Evolutionary conservation across 805 yeast genomes (phyloP), one percentile per base, ranked within the genome.

Genomic region (Ogataea ramenticola): DNA sequence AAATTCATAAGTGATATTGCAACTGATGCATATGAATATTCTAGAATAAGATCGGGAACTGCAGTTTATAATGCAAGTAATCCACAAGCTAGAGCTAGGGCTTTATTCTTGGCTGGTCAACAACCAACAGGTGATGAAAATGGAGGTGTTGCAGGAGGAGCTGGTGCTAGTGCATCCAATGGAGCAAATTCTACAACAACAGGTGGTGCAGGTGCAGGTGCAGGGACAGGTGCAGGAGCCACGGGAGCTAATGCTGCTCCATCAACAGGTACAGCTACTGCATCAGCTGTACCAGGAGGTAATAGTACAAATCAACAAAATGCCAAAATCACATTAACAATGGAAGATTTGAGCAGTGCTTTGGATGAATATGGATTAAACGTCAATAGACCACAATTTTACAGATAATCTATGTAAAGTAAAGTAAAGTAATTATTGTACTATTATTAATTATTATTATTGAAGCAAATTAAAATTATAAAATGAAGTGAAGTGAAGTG

Each of bases 1-100:
- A 93, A 93, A 59, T 93, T 93, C 61, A 76, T 93, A 24, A 80
- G 90, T 48, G 99, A 93, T 60, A 82, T 93, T 27, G 96, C 99
- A 1, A 87, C 89, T 15, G 98, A 93, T 58, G 97, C 99, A 0
- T 93, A 88, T 60, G 99, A 93, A 60, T 90, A 88, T 59, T 86
- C 96, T 9, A 71, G 98, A 48, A 93, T 93, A 51, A 75, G 98
- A 49, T 86, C 93, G n/a, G 71, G 86, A 4, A 79, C 88, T 12
- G 80, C 96, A 0, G 95, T 90, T n/a, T 81, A 86, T 55, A 82
- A 83, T 54, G 79, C 95, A 4, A 73, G 86, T 37, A 87, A 87
- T 57, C 95, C 96, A 8, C 95, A 86, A 59, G 83, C 80, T 1
- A 72, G 95, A 56, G 95, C 93, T 0, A 75, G 87, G 53, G 91